These are phyloP conservation scores for Phytophthora palmivora DNA, from an alignment of 352 stramenopile genomes.

Conservation along the genomic window DNA sequence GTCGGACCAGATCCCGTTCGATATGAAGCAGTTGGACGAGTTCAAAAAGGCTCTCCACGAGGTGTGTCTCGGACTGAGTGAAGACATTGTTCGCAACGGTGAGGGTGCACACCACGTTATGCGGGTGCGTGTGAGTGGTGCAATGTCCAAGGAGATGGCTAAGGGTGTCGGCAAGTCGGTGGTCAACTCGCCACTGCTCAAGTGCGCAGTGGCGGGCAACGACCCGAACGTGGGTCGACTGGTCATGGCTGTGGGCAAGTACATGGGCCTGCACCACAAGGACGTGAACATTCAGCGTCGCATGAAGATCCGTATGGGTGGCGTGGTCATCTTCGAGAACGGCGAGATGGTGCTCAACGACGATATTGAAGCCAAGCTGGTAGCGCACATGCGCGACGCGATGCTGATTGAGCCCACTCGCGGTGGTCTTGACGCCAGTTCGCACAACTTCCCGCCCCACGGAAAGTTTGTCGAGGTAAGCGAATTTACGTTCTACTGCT, in stretches of 20 bases:
- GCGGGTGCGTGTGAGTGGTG: constrained; percentile 91
- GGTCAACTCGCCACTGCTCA: constrained; percentile 97
- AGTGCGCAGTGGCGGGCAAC: constrained; percentile 98
- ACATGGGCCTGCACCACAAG: constrained; percentile 95
- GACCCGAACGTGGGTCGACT: constrained; percentile 98
- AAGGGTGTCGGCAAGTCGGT: constrained; percentile 92
- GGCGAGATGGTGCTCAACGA: constrained; percentile 93
- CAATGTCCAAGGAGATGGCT: constrained; percentile 77
- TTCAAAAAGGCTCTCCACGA: constrained; percentile 93
- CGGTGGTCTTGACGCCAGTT: constrained; percentile 78
- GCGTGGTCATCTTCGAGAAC: constrained; percentile 94
- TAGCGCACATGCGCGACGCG: constrained; percentile 94
- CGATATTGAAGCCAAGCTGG: constrained; percentile 94
- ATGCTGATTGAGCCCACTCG: constrained; percentile 89
- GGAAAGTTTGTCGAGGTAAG: constrained; percentile 94
- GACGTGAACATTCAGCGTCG: constrained; percentile 78
- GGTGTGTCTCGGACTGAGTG: constrained; percentile 93
- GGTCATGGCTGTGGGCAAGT: constrained; percentile 96
- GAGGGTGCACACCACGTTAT: constrained; percentile 99
- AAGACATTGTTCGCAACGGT: constrained; percentile 98
- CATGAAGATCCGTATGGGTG: constrained; percentile 91
- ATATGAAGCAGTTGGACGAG: constrained; percentile 73
- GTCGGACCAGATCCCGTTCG: constrained; percentile 93
- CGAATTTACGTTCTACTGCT: constrained; percentile 1
- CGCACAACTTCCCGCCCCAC: constrained; percentile 94